These are phyloP conservation scores for Ophiostoma sp. DNA, from an alignment of 2,329 filamentous ascomycete species.

Conservation along the genomic window DNA sequence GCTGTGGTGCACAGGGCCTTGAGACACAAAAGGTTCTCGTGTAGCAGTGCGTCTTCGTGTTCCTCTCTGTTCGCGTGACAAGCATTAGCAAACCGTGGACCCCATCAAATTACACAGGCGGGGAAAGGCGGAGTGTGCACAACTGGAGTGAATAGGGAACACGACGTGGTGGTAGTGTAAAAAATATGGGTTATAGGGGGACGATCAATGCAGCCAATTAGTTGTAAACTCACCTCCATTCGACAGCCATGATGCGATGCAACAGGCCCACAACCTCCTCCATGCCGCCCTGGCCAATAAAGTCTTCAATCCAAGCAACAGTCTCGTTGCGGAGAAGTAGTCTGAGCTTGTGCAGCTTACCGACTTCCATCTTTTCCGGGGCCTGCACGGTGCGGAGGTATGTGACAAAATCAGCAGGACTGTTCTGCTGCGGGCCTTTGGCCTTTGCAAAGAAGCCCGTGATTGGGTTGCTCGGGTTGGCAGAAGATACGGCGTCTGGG, in stretches of 20 bases:
- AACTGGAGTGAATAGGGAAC: neutral
- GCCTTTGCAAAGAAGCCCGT: conserved; percentile 57
- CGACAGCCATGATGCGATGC: conserved; percentile 89
- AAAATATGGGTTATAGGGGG: neutral
- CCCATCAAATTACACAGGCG: neutral
- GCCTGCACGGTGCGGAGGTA: conserved; percentile 80
- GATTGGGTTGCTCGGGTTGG: conserved; percentile 47
- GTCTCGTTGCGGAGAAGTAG: conserved; percentile 91
- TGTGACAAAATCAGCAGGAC: conserved; percentile 79
- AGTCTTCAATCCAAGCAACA: conserved; percentile 90
- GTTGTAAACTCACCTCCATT: conserved; percentile 73
- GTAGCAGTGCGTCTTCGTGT: conserved; percentile 88
- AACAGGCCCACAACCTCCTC: conserved; percentile 82
- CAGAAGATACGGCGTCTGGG: conserved; percentile 49
- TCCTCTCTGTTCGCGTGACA: conserved; percentile 66
- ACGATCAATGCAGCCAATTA: neutral
- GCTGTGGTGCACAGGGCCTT: conserved; percentile 94
- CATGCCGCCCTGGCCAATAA: conserved; percentile 89
- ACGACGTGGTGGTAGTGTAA: neutral
- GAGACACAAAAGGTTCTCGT: conserved; percentile 88
- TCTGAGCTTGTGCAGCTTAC: conserved; percentile 89
- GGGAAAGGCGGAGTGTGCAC: neutral
- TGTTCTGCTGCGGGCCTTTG: conserved; percentile 71
- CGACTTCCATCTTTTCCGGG: conserved; percentile 85
- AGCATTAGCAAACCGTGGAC: neutral